phyloP scores from a whole-genome alignment of 140 eudicot species.

The Erigeron philadelphicus region DNA sequence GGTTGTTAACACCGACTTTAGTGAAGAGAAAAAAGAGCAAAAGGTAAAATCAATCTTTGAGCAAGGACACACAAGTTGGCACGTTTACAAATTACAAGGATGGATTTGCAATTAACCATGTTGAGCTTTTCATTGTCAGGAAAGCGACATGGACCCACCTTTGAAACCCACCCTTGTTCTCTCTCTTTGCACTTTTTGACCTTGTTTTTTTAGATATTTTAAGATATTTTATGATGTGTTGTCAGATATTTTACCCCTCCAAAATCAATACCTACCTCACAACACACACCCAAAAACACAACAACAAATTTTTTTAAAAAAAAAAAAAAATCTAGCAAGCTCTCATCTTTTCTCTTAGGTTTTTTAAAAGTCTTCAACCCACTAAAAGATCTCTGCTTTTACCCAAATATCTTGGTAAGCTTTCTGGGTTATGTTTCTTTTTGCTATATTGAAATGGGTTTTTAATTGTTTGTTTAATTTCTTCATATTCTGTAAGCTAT shows the following conservation, averaged over 20 bases:
- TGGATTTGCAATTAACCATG: constrained; percentile 16
- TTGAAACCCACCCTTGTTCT: constrained; percentile 24
- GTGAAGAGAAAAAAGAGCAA: background rate
- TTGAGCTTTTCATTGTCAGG: constrained; percentile 34
- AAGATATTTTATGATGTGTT: constrained; percentile 29
- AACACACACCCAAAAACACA: constrained; percentile 26
- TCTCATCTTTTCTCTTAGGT: constrained; percentile 31
- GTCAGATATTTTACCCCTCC: constrained; percentile 33
- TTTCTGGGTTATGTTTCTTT: constrained; percentile 37
- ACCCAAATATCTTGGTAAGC: constrained; percentile 17
- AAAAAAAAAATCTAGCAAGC: constrained; percentile 12
- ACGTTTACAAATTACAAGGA: constrained; percentile 11
- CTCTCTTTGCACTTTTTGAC: constrained; percentile 35
- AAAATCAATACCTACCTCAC: constrained; percentile 38
- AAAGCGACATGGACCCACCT: constrained; percentile 69
- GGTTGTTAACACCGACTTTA: background rate
- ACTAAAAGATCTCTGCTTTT: constrained; percentile 20
- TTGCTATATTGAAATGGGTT: constrained; percentile 22
- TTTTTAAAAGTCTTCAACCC: constrained; percentile 17
- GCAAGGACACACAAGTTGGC: background rate
- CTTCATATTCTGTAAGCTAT: constrained; percentile 20
- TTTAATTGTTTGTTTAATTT: constrained; percentile 26
- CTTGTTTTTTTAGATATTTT: background rate
- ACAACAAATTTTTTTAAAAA: constrained; percentile 14
- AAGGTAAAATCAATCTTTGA: background rate